Conservation (phyloP, 2,329 filamentous ascomycete genomes). For the Stromatinia cepivora region DNA sequence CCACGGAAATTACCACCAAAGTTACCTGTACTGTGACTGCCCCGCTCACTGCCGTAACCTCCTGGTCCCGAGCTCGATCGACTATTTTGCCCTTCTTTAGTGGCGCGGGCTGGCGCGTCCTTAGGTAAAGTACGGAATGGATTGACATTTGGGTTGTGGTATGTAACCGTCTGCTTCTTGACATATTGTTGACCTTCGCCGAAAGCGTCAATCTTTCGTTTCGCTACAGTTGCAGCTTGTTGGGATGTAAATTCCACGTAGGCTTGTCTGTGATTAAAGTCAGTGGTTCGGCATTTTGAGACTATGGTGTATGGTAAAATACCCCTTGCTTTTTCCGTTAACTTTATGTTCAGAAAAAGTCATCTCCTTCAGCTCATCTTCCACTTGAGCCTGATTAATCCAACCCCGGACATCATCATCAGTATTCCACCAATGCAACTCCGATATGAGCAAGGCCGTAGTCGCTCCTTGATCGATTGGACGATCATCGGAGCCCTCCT, state of each 20-base stretch:
- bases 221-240: slow-evolving; percentile 82
- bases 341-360: slow-evolving; percentile 99
- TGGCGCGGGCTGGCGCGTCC: slow-evolving; percentile 72
- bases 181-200: slow-evolving; percentile 53
- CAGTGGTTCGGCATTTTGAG: neutral
- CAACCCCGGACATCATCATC: slow-evolving; percentile 93
- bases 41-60: slow-evolving; percentile 51
- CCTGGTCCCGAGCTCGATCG: slow-evolving; percentile 48
- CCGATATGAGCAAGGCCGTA: slow-evolving; percentile 78
- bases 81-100: slow-evolving; percentile 60
- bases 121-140: slow-evolving; percentile 91
- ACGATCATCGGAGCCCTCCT: slow-evolving; percentile 58
- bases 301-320: slow-evolving; percentile 42
- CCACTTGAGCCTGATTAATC: slow-evolving; percentile 75
- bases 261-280: slow-evolving; percentile 54
- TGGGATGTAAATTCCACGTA: slow-evolving; percentile 83
- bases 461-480: slow-evolving; percentile 61
- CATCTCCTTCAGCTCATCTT: slow-evolving; percentile 84
- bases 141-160: slow-evolving; percentile 75
- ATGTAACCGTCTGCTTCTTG: slow-evolving; percentile 71
- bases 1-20: slow-evolving; percentile 49
- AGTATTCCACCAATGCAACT: slow-evolving; percentile 94
- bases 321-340: slow-evolving; percentile 99
- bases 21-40: slow-evolving; percentile 41
- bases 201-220: slow-evolving; percentile 72